Percentiles rank a stretch among this genome's conserved stretches.
Conservation (phyloP, 805 yeast genomes). For the Wickerhamiella slavikovae region DNA sequence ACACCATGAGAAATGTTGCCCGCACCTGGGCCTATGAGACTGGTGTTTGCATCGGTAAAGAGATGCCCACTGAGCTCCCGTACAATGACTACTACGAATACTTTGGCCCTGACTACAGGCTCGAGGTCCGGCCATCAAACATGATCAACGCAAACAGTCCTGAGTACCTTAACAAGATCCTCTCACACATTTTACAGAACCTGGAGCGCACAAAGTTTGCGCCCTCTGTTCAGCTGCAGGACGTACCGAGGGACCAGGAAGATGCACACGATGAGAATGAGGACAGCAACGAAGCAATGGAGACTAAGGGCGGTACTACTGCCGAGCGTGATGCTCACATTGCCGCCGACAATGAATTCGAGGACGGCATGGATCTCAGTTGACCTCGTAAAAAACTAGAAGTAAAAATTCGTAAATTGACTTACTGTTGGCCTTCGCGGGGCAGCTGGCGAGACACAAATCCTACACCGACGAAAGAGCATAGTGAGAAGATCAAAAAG, state of each 20-base stretch:
- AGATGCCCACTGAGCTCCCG: conserved; percentile 39
- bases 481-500: conserved; percentile 36
- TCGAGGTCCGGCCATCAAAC: conserved; percentile 80
- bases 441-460: not conserved
- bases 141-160: conserved; percentile 94
- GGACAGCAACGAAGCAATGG: conserved; percentile 58
- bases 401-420: not conserved
- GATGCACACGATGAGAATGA: conserved; percentile 78
- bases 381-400: not conserved
- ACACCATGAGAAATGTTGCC: conserved; percentile 87
- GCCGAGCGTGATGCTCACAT: conserved; percentile 58
- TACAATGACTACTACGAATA: conserved; percentile 93
- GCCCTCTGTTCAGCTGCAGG: conserved; percentile 88
- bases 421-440: not conserved
- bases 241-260: conserved; percentile 75
- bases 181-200: conserved; percentile 55
- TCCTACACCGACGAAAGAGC: conserved; percentile 29
- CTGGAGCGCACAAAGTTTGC: conserved; percentile 83
- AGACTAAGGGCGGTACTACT: conserved; percentile 80
- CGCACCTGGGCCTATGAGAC: conserved; percentile 95
- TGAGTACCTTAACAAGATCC: conserved; percentile 70
- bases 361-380: conserved; percentile 24
- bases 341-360: conserved; percentile 59
- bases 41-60: conserved; percentile 45
- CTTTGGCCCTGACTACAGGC: conserved; percentile 89